Base-by-base conservation (phyloP, 2,329 filamentous ascomycete species). In the Aspergillus piperis region DNA sequence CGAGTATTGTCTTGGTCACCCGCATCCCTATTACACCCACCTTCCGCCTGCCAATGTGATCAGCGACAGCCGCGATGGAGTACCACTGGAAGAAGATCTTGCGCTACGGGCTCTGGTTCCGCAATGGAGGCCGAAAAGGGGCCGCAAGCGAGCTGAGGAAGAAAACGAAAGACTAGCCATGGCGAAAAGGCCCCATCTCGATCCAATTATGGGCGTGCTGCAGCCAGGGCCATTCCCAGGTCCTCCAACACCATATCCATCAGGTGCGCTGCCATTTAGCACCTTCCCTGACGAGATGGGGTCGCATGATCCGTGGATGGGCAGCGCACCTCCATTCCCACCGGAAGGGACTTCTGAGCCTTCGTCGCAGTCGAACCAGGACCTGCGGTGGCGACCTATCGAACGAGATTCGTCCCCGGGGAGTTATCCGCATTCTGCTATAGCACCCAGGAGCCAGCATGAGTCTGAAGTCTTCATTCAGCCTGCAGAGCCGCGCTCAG, bases 41-140 rank as follows among this genome's bases (percentile, higher is more conserved):
- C 84, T 96, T 23, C 92, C 92, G 0, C 79, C 83, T 5, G 82
- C 84, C 13, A 80, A 84, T 30, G 86, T 89, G 2, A 81, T 88
- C 38, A 84, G 84, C 25, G 82, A 84, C 32, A 86, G 86, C 15
- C 86, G 93, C 48, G 93, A 96, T 75, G 92, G 91, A 6, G 91
- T 97, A 1, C 84, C 88, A 1, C 78, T 92, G 2, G 92, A 96
- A 73, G 93, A 97, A 74, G 93, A 97, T 74, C 86, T 96, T 74
- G 93, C 92, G 2, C 81, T 97, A 52, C 84, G 92, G 62, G 91
- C 92, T 2, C 82, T 97, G 3, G 82, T 96, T 53, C 92, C 93
- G 27, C 89, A 95, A 60, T 86, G 84, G 75, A 81, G 84, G 65
- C 85, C 85, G 1, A 87, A 87, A 68, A 80, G 85, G 58, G 85